Conservation (phyloP, 2,329 filamentous ascomycete species). For the Aspergillus quadricinctus region DNA sequence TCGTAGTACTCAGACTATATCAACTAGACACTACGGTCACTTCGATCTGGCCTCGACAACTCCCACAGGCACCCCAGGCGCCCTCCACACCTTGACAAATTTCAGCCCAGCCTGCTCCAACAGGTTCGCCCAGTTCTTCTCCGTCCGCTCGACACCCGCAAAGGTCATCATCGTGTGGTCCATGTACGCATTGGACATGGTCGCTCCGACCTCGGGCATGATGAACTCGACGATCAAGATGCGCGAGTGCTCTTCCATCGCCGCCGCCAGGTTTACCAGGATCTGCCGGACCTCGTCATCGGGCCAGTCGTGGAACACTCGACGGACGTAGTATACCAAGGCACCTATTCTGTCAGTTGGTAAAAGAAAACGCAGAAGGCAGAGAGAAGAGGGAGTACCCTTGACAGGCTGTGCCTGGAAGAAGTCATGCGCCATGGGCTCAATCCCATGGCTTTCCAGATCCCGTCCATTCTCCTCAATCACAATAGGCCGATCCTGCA, state of each 20-base stretch:
- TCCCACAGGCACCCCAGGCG: slow-evolving; percentile 11
- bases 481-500: slow-evolving; percentile 18
- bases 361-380: background rate
- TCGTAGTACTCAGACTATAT: background rate
- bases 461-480: slow-evolving; percentile 10
- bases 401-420: slow-evolving; percentile 19
- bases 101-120: slow-evolving; percentile 19
- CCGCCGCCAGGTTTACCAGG: slow-evolving; percentile 15
- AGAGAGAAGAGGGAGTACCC: slow-evolving; percentile 6
- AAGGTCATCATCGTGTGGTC: slow-evolving; percentile 25
- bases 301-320: slow-evolving; percentile 29
- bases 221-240: slow-evolving; percentile 26
- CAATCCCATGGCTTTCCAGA: slow-evolving; percentile 10
- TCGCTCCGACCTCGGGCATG: slow-evolving; percentile 16
- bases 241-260: slow-evolving; percentile 18
- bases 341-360: slow-evolving; percentile 12
- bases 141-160: slow-evolving; percentile 23
- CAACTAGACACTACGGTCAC: background rate
- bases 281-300: slow-evolving; percentile 13
- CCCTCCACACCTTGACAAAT: slow-evolving; percentile 21
- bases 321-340: slow-evolving; percentile 28
- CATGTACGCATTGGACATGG: slow-evolving; percentile 18
- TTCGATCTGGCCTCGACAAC: slow-evolving; percentile 22
- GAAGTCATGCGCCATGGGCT: slow-evolving; percentile 17
- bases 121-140: slow-evolving; percentile 19